Conservation (phyloP, 352 stramenopile genomes). For the Globisporangium spiculum region DNA sequence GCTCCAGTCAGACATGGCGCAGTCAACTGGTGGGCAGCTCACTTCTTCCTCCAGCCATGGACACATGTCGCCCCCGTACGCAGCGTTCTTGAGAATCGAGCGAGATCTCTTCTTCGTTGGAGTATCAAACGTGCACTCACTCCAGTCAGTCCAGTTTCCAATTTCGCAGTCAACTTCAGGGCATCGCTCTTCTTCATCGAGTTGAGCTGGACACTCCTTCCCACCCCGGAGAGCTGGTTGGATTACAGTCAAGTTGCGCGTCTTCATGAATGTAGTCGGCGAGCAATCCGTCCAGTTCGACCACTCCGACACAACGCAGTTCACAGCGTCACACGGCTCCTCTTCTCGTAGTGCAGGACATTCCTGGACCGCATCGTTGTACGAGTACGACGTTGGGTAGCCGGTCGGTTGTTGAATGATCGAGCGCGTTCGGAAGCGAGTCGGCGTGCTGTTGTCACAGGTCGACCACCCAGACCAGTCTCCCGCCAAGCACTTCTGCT, state of each 20-base stretch:
- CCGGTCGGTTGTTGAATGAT: constrained; percentile 26
- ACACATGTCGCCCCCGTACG: constrained; percentile 32
- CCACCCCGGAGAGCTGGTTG: constrained; percentile 39
- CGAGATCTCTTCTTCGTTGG: constrained; percentile 29
- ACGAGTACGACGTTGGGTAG: constrained; percentile 2
- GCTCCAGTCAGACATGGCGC: constrained; percentile 31
- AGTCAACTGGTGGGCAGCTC: constrained; percentile 50
- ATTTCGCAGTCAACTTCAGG: constrained; percentile 34
- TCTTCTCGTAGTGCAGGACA: constrained; percentile 45
- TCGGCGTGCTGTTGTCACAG: constrained; percentile 28
- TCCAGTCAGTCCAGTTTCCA: constrained; percentile 39
- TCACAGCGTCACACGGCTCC: constrained; percentile 36
- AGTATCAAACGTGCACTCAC: constrained; percentile 25
- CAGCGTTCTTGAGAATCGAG: constrained; percentile 17
- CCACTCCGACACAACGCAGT: constrained; percentile 58
- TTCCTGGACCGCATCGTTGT: neutral
- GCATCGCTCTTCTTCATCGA: constrained; percentile 36
- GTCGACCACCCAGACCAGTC: constrained; percentile 52
- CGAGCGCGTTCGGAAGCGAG: constrained; percentile 38
- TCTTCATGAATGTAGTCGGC: constrained; percentile 34
- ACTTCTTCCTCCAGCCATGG: constrained; percentile 25
- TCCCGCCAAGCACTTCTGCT: constrained; percentile 43
- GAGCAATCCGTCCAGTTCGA: constrained; percentile 42
- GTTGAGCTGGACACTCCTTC: constrained; percentile 30
- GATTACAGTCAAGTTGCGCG: constrained; percentile 32